These are phyloP conservation scores for Dentipellis sp. DNA, from an alignment of 768 basidiomycete genomes.

Conservation along the genomic window DNA sequence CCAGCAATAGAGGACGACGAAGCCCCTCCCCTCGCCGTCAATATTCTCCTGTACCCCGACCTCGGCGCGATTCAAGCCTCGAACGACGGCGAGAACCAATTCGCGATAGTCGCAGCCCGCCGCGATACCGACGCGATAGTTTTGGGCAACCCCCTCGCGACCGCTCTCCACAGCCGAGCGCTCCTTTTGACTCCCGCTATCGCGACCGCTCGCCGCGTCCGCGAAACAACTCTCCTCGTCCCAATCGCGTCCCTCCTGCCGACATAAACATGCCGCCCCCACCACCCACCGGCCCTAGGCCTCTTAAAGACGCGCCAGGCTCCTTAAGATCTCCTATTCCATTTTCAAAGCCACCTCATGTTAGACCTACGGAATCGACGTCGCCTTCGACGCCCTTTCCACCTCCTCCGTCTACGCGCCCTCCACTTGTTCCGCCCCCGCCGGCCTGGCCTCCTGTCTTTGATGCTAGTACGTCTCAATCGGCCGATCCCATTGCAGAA, in stretches of 20 bases:
- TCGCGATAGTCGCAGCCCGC: not conserved
- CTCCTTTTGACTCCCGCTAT: not conserved
- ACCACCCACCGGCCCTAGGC: too few species aligned
- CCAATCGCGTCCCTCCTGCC: not conserved
- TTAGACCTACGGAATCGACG: not conserved
- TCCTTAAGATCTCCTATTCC: not conserved
- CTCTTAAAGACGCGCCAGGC: not conserved
- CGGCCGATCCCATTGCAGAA: not conserved
- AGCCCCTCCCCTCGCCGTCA: not conserved
- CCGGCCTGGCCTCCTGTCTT: not conserved
- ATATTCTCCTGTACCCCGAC: not conserved
- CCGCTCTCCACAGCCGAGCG: not conserved
- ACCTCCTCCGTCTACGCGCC: not conserved
- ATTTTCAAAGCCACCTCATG: not conserved
- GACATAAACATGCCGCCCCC: not conserved
- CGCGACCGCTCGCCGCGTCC: not conserved
- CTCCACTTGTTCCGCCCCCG: not conserved
- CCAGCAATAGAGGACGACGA: not conserved
- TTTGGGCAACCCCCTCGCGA: not conserved
- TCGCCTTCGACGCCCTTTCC: not conserved
- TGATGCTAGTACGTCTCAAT: not conserved
- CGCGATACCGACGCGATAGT: not conserved
- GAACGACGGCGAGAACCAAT: not conserved
- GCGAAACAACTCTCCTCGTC: not conserved
- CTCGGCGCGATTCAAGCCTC: not conserved